Evolutionary conservation across 192 early-diverging fungal genomes (phyloP).

Genomic region (Backusella circina): DNA sequence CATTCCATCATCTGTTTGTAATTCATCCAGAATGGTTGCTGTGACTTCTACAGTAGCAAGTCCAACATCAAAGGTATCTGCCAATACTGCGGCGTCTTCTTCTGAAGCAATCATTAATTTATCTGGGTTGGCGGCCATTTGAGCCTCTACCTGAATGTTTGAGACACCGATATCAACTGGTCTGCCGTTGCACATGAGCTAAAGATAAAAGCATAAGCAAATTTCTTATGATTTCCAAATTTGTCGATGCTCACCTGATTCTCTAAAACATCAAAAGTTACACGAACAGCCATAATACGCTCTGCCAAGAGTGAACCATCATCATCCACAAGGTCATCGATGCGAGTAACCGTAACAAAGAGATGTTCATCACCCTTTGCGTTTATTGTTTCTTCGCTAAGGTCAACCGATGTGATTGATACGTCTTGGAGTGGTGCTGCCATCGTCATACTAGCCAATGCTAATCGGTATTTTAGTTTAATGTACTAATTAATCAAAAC

Average conservation of each 20-base stretch:
- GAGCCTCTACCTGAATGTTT: slow-evolving; percentile 39
- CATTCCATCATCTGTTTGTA: slow-evolving; percentile 36
- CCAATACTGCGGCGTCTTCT: slow-evolving; percentile 39
- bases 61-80: slow-evolving; percentile 46
- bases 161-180: slow-evolving; percentile 41
- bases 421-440: slow-evolving; percentile 36
- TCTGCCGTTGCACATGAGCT: slow-evolving; percentile 51
- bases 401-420: slow-evolving; percentile 34
- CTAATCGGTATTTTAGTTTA: slow-evolving; percentile 3
- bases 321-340: slow-evolving; percentile 55
- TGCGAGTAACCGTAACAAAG: slow-evolving; percentile 51
- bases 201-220: slow-evolving; percentile 9
- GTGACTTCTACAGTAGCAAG: slow-evolving; percentile 54
- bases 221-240: not conserved
- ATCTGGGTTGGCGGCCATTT: slow-evolving; percentile 36
- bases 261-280: slow-evolving; percentile 54
- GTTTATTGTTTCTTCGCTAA: slow-evolving; percentile 14
- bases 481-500: not conserved
- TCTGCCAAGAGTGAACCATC: slow-evolving; percentile 54
- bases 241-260: slow-evolving; percentile 38
- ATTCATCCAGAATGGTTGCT: slow-evolving; percentile 39
- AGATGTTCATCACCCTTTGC: slow-evolving; percentile 38
- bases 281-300: slow-evolving; percentile 51
- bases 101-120: slow-evolving; percentile 37
- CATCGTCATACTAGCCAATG: slow-evolving; percentile 5